These are phyloP conservation scores for Xerocomus nothofagi DNA, from an alignment of 1,284 basidiomycete genomes.

Conservation along the genomic window DNA sequence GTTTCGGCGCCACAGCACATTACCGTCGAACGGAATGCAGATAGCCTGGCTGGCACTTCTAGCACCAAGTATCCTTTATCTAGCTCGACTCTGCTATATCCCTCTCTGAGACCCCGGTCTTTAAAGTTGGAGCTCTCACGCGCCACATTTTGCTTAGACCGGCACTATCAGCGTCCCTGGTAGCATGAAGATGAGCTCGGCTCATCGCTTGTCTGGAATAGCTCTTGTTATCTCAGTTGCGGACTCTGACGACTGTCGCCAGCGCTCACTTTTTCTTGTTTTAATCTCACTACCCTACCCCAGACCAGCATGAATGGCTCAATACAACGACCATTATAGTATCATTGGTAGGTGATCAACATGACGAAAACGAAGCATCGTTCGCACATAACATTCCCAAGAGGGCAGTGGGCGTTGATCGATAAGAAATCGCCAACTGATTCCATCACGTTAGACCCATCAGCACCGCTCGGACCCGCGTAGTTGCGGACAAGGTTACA, in stretches of 20 bases:
- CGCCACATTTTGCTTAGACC: background rate
- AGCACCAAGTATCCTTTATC: slow-evolving; percentile 11
- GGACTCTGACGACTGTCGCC: background rate
- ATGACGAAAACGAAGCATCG: background rate
- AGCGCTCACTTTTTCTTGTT: background rate
- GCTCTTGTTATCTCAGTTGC: background rate
- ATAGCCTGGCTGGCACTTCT: too few relatives aligned
- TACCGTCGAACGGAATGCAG: background rate
- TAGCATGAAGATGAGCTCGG: background rate
- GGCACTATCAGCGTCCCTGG: slow-evolving; percentile 4
- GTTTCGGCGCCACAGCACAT: slow-evolving; percentile 7
- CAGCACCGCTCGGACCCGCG: background rate
- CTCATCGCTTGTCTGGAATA: slow-evolving; percentile 13
- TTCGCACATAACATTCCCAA: background rate
- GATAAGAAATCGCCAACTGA: background rate
- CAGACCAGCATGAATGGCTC: too few relatives aligned
- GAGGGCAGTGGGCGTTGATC: background rate
- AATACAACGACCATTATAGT: background rate
- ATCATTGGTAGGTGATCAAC: background rate
- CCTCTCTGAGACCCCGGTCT: background rate
- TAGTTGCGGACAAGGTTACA: background rate
- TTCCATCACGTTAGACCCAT: background rate
- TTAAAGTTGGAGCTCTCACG: background rate
- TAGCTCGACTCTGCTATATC: slow-evolving; percentile 1
- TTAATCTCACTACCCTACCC: background rate